Percentiles rank a stretch among this genome's conserved stretches.
These are phyloP conservation scores for Prunus padus DNA, from an alignment of 306 rosid genomes.

Conservation along the genomic window DNA sequence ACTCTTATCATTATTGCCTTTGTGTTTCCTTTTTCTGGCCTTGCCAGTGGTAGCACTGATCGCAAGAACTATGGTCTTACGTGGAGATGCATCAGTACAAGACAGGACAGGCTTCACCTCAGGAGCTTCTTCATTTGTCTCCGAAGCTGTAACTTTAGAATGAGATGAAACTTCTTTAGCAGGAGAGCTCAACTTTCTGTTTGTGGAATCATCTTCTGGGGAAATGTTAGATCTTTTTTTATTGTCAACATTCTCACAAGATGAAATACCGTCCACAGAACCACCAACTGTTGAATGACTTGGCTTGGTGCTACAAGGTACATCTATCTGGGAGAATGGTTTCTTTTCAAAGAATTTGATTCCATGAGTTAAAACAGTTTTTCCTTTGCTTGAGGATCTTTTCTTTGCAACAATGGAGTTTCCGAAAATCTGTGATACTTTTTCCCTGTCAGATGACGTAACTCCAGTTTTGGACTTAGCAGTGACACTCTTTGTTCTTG, in stretches of 20 bases:
- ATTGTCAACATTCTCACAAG: conserved; percentile 49
- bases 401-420: conserved; percentile 70
- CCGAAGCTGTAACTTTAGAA: conserved; percentile 47
- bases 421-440: conserved; percentile 76
- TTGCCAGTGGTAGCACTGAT: conserved; percentile 48
- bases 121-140: conserved; percentile 44
- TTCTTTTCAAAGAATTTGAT: conserved; percentile 49
- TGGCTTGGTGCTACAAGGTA: conserved; percentile 49
- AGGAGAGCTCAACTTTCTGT: conserved; percentile 44
- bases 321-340: conserved; percentile 41
- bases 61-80: conserved; percentile 68
- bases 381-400: conserved; percentile 82
- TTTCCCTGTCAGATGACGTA: conserved; percentile 57
- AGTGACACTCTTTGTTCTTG: conserved; percentile 69
- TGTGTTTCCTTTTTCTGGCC: conserved; percentile 64
- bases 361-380: conserved; percentile 49
- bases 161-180: conserved; percentile 47
- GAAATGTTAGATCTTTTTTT: conserved; percentile 45
- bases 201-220: conserved; percentile 40
- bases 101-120: conserved; percentile 50
- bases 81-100: conserved; percentile 40
- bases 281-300: conserved; percentile 45
- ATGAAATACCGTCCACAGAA: conserved; percentile 51
- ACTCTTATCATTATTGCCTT: conserved; percentile 39
- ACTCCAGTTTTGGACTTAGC: conserved; percentile 58